phyloP scores from a whole-genome alignment of 768 basidiomycete species.

The Coprinopsis cinerea region DNA sequence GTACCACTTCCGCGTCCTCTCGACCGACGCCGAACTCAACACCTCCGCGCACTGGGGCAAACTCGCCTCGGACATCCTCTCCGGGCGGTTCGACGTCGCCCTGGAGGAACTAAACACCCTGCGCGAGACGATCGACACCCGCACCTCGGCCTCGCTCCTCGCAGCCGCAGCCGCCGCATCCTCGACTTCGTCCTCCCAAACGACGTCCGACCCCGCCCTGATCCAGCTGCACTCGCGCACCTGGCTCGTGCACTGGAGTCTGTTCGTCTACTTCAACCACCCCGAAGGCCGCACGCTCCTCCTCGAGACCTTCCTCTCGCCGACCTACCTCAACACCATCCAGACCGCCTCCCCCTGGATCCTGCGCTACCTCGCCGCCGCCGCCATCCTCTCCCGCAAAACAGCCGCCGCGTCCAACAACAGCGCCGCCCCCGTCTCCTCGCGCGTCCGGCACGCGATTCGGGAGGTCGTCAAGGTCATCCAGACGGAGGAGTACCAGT shows the following conservation, averaged over 20 bases:
- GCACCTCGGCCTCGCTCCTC: constrained; percentile 48
- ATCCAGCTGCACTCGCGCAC: constrained; percentile 90
- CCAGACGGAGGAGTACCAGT: constrained; percentile 94
- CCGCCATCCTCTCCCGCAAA: constrained; percentile 88
- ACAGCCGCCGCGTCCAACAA: constrained; percentile 45
- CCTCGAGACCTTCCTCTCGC: constrained; percentile 94
- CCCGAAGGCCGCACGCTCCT: constrained; percentile 85
- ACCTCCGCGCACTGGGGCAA: constrained; percentile 99
- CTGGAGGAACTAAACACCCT: constrained; percentile 93
- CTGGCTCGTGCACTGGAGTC: constrained; percentile 96
- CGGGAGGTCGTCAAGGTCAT: constrained; percentile 90
- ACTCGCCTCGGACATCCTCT: constrained; percentile 92
- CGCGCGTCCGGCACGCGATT: constrained; percentile 83
- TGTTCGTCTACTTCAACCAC: constrained; percentile 99
- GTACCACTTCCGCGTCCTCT: constrained; percentile 97
- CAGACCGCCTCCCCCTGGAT: constrained; percentile 95
- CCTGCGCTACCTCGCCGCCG: constrained; percentile 88
- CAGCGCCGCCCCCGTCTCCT: constrained; percentile 40
- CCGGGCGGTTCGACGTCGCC: constrained; percentile 92
- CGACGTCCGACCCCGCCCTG: constrained; percentile 64
- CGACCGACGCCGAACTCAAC: constrained; percentile 88
- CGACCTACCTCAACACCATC: constrained; percentile 97
- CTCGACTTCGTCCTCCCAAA: constrained; percentile 20
- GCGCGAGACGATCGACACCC: constrained; percentile 86
- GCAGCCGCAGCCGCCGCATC: constrained; percentile 27